These are phyloP conservation scores for Parietaria judaica DNA, from an alignment of 306 rosid species.

Conservation along the genomic window DNA sequence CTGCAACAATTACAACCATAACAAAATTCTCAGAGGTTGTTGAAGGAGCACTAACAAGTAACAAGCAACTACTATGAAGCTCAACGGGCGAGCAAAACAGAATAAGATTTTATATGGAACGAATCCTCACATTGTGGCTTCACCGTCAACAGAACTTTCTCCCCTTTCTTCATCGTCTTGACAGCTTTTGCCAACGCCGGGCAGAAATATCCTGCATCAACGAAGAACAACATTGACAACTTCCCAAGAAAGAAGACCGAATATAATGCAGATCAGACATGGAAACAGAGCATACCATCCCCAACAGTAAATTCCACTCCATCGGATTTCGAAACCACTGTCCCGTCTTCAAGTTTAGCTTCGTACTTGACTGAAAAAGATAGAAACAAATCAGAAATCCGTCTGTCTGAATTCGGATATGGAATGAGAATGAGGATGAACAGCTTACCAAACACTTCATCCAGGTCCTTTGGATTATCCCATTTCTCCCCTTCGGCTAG, in stretches of 20 bases:
- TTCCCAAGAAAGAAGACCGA: not conserved
- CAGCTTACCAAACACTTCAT: constrained; percentile 71
- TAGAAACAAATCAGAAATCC: not conserved
- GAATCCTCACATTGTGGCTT: constrained; percentile 58
- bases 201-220: constrained; percentile 51
- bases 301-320: constrained; percentile 67
- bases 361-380: constrained; percentile 57
- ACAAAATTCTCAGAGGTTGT: not conserved
- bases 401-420: not conserved
- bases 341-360: constrained; percentile 67
- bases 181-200: constrained; percentile 72
- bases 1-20: constrained; percentile 15
- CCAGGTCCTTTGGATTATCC: constrained; percentile 85
- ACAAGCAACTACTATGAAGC: not conserved
- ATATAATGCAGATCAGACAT: not conserved
- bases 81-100: not conserved
- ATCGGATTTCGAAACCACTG: constrained; percentile 51
- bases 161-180: constrained; percentile 87
- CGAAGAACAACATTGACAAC: not conserved
- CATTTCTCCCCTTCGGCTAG: constrained; percentile 68
- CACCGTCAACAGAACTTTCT: constrained; percentile 61
- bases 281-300: constrained; percentile 36
- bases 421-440: constrained; percentile 23
- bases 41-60: not conserved
- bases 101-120: not conserved